Percentiles rank a stretch among this genome's conserved stretches.
Evolutionary conservation across 129 eudicot genomes (phyloP).

Genomic region (Tagetes erecta): DNA sequence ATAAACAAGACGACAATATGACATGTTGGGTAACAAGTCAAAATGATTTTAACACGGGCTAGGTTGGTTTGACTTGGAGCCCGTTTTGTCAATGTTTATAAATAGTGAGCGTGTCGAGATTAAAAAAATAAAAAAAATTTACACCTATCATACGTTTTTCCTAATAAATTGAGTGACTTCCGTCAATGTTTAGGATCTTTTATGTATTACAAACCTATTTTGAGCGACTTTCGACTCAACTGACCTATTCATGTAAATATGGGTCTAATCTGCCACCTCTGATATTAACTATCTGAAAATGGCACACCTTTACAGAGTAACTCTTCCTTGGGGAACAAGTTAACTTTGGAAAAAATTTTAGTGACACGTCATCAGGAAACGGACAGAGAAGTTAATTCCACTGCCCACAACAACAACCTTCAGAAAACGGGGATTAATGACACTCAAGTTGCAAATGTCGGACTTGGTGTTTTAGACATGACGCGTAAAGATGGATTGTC

Average conservation of each 20-base stretch:
- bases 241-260: background rate
- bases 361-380: conserved; percentile 29
- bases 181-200: background rate
- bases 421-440: conserved; percentile 30
- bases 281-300: conserved; percentile 4
- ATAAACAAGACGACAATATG: background rate
- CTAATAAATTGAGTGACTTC: background rate
- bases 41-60: background rate
- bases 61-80: background rate
- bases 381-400: conserved; percentile 29
- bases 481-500: conserved; percentile 48
- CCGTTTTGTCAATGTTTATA: background rate
- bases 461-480: conserved; percentile 34
- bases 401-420: conserved; percentile 25
- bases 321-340: conserved; percentile 24
- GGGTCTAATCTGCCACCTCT: conserved; percentile 1
- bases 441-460: conserved; percentile 34
- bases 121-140: background rate
- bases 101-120: background rate
- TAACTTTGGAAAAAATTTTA: conserved; percentile 33
- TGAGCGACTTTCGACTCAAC: background rate
- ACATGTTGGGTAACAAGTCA: background rate
- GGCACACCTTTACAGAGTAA: conserved; percentile 35
- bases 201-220: background rate
- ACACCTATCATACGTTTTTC: background rate